Base-by-base conservation (phyloP, 2,329 filamentous ascomycete species). In the Cadophora gregata region DNA sequence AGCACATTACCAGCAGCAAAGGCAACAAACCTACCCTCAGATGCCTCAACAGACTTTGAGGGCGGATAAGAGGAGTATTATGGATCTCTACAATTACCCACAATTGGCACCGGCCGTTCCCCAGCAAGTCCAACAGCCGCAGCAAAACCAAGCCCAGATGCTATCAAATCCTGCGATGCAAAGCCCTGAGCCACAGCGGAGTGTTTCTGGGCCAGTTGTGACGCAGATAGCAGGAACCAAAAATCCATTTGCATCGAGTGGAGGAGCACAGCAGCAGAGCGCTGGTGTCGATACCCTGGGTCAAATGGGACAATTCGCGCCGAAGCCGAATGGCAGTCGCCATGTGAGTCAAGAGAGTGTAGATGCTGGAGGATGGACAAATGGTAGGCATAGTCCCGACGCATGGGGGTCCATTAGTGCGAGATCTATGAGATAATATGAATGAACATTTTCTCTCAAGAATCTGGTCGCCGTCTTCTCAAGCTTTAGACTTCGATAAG, bases 341-440 rank as follows among this genome's bases (percentile, higher is more conserved):
- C 79, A 86, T 80, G 77, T 72, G 9, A 93, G 90, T 73, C 85
- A 90, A 59, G 91, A 93, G 75, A 93, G 91, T 77, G 86, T 92
- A 77, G 76, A 77, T 64, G 67, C 70, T 42, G 75, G 75, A 83
- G 64, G 83, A 88, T 71, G 85, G 90, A 64, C 85, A 73, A 90
- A 89, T 72, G 91, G 91, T 10, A 82, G 91, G 50, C 91, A 93
- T 75, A 93, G 90, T 73, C 91, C 91, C 3, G 91, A 94, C 78
- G 91, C 91, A 16, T 94, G 93, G 61, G 88, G 91, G 2, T 91
- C 89, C 60, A 80, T 94, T 24, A 77, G 75, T 73, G 75, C 74
- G 10, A 74, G 75, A 68, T 74, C 73, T 67, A 66, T 71, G 67
- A 74, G 74, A 70, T 77, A 72, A 67, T 60, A 56, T 36, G 16